These are phyloP conservation scores for Halophytophthora batemanensis DNA, from an alignment of 352 stramenopile genomes.

Conservation along the genomic window DNA sequence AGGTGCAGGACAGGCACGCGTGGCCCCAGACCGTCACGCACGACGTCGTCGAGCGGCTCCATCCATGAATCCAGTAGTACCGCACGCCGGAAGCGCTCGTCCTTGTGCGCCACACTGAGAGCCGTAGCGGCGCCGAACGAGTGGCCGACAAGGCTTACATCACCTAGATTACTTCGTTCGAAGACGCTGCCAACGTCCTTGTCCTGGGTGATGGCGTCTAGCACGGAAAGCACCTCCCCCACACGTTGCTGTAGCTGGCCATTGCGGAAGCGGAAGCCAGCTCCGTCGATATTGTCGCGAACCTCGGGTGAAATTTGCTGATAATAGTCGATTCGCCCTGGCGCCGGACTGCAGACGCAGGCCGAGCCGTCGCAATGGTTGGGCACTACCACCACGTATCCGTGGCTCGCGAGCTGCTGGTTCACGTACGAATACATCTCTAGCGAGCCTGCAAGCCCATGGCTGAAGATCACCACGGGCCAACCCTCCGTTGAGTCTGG, in stretches of 20 bases:
- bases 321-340: constrained; percentile 56
- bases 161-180: constrained; percentile 22
- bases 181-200: constrained; percentile 23
- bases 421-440: constrained; percentile 63
- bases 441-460: constrained; percentile 52
- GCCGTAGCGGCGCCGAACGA: constrained; percentile 67
- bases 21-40: constrained; percentile 31
- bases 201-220: constrained; percentile 31
- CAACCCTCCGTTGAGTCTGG: constrained; percentile 23
- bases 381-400: constrained; percentile 50
- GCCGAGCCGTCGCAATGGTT: constrained; percentile 71
- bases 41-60: constrained; percentile 46
- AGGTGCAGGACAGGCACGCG: constrained; percentile 51
- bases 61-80: constrained; percentile 71
- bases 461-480: constrained; percentile 60
- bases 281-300: constrained; percentile 42
- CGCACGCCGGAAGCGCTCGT: constrained; percentile 40
- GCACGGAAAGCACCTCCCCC: constrained; percentile 40
- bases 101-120: constrained; percentile 42
- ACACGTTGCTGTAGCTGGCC: constrained; percentile 54
- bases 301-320: constrained; percentile 45
- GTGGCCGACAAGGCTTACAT: constrained; percentile 47
- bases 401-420: constrained; percentile 65
- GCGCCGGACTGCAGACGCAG: constrained; percentile 40
- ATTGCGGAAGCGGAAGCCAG: constrained; percentile 59